These are phyloP conservation scores for Candida coquimbonensis DNA, from an alignment of 805 yeast genomes.

Conservation along the genomic window DNA sequence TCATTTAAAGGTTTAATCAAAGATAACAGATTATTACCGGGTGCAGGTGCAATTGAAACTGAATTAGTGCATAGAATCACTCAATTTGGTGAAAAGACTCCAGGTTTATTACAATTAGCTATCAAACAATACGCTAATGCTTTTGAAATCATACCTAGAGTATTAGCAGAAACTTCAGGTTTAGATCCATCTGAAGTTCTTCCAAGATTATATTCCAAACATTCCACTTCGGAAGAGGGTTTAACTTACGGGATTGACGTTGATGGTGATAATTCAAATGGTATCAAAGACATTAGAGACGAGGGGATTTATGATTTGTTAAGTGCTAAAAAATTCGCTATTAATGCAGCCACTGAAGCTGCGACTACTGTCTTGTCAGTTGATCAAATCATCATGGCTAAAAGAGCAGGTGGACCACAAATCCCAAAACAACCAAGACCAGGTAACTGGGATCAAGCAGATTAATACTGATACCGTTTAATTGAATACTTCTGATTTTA, in stretches of 20 bases:
- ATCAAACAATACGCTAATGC: conserved; percentile 92
- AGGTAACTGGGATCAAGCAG: conserved; percentile 95
- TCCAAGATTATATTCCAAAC: conserved; percentile 84
- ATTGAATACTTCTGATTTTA: background rate
- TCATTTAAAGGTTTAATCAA: conserved; percentile 84
- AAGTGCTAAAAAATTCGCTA: conserved; percentile 77
- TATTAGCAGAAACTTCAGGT: conserved; percentile 92
- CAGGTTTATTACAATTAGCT: conserved; percentile 88
- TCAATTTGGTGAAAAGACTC: conserved; percentile 85
- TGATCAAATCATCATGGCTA: conserved; percentile 97
- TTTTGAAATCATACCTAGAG: conserved; percentile 89
- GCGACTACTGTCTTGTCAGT: conserved; percentile 85
- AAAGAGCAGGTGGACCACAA: conserved; percentile 98
- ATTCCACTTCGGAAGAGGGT: conserved; percentile 40
- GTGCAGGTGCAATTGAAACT: conserved; percentile 94
- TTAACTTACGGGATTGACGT: conserved; percentile 62
- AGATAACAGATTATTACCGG: conserved; percentile 78
- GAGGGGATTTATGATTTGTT: conserved; percentile 74
- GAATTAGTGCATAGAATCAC: conserved; percentile 77
- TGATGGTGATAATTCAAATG: conserved; percentile 62
- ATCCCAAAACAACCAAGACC: conserved; percentile 77
- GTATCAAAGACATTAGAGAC: conserved; percentile 62
- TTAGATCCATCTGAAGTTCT: conserved; percentile 84
- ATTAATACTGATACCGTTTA: conserved; percentile 30
- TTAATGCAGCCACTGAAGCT: conserved; percentile 92